phyloP scores from a whole-genome alignment of 495 filamentous ascomycete species.

The Penicillium angulare region DNA sequence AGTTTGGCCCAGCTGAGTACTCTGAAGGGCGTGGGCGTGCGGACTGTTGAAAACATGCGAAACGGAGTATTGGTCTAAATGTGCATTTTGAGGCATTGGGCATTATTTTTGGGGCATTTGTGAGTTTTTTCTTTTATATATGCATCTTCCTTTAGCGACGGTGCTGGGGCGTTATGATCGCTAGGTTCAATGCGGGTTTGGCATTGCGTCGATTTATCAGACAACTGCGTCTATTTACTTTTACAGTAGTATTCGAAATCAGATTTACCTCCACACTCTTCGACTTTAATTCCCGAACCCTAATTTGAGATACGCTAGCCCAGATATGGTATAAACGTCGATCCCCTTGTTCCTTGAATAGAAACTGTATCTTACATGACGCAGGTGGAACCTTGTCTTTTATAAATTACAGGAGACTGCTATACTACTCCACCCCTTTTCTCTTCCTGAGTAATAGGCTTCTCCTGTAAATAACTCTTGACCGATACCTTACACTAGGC shows the following conservation, averaged over 20 bases:
- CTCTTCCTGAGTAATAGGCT: no score
- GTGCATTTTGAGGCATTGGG: slow-evolving; percentile 11
- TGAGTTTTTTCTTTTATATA: slow-evolving; percentile 15
- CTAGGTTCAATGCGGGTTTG: not conserved
- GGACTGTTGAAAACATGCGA: slow-evolving; percentile 56
- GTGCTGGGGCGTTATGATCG: slow-evolving; percentile 34
- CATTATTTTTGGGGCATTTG: slow-evolving; percentile 18
- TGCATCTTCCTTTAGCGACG: slow-evolving; percentile 39
- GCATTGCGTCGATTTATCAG: not conserved
- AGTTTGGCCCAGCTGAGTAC: slow-evolving; percentile 47
- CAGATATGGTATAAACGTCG: no score
- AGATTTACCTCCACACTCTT: no score
- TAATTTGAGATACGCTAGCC: no score
- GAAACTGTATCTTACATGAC: no score
- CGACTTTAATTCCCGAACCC: no score
- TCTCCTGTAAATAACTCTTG: not conserved
- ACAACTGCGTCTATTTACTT: not conserved
- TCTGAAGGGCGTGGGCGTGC: slow-evolving; percentile 50
- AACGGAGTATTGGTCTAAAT: slow-evolving; percentile 42
- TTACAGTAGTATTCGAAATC: no score
- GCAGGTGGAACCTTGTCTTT: no score
- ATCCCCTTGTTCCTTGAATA: no score
- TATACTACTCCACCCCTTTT: no score
- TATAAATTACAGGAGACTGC: no score
- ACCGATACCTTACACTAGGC: not conserved